These are phyloP conservation scores for Mucor piriformis DNA, from an alignment of 371 early-diverging fungal genomes.

Conservation along the genomic window DNA sequence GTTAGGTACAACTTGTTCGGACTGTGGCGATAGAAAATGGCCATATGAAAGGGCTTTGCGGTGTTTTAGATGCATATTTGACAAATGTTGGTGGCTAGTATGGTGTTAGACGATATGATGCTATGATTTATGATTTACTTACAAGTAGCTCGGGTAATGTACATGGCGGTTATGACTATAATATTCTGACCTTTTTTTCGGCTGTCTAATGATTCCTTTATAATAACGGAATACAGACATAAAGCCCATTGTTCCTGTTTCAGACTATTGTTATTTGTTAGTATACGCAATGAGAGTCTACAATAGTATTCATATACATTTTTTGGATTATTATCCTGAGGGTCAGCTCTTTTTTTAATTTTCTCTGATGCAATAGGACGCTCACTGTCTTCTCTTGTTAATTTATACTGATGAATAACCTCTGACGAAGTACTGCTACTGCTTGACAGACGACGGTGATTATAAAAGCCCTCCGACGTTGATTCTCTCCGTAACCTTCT, in stretches of 20 bases:
- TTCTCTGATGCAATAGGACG: slow-evolving; percentile 55
- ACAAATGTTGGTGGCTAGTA: slow-evolving; percentile 40
- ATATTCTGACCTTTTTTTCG: slow-evolving; percentile 17
- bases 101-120: no score
- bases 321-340: slow-evolving; percentile 17
- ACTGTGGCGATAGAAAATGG: slow-evolving; percentile 31
- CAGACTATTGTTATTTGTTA: slow-evolving; percentile 3
- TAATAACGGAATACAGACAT: slow-evolving; percentile 50
- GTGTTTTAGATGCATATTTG: slow-evolving; percentile 33
- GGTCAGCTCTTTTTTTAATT: slow-evolving; percentile 41
- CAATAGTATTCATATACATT: background rate
- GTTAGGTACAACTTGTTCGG: background rate
- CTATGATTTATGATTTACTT: no score
- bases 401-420: slow-evolving; percentile 34
- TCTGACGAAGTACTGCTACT: slow-evolving; percentile 4
- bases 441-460: slow-evolving; percentile 9
- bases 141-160: slow-evolving; percentile 43
- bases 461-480: slow-evolving; percentile 1
- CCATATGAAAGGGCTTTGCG: slow-evolving; percentile 44
- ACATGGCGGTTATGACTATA: slow-evolving; percentile 17
- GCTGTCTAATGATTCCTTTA: slow-evolving; percentile 42
- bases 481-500: slow-evolving; percentile 7
- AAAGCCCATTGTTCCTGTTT: slow-evolving; percentile 16
- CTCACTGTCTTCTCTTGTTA: slow-evolving; percentile 49
- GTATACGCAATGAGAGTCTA: background rate